Base-by-base conservation (phyloP, 345 rosid genomes). In the Excoecaria cochinchinensis region DNA sequence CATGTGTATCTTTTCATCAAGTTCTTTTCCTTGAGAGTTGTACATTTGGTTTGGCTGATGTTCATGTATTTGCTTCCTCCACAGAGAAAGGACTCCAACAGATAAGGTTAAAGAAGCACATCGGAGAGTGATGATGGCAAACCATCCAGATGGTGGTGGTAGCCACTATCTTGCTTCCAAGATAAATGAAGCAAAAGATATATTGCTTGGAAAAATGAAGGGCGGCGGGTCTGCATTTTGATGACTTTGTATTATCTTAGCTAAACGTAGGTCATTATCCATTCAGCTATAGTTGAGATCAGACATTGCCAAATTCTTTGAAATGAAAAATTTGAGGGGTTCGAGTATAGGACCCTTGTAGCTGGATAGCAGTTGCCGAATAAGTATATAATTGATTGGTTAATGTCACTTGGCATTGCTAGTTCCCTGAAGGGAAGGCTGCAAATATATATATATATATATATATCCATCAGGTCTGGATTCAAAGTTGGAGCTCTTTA, bases 121-220 rank as follows among this genome's bases (percentile, higher is more conserved):
- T 62, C 25, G 83, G 67, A 82, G 74, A 55, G 79, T 82, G 67
- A 84, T 86, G 83, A 59, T 74, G 70, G 89, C 84, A 1, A 86
- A 84, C 75, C 86, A 86, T 71, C 87, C 87, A 4, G 87, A 86
- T 70, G 83, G 83, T 13, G 86, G 84, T 0, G 84, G 89, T n/a
- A 84, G 87, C 80, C 85, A 84, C 71, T 84, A 82, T 55, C 84
- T 86, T 10, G 87, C 86, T 3, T 80, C 85, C 50, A 84, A 84
- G 68, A 51, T 86, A 61, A 84, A 78, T 38, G 85, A 86, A 64
- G 87, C 87, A 17, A 86, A 82, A 64, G 84, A 82, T 12, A 1
- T 72, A 55, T 48, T 86, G 72, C 63, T 77, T 24, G 84, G 87
- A 42, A 84, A 48, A 71, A 50, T 60, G 1, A 80, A 71, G 66